Evolutionary conservation across 345 rosid genomes (phyloP).

Genomic region (Brassica nigra): DNA sequence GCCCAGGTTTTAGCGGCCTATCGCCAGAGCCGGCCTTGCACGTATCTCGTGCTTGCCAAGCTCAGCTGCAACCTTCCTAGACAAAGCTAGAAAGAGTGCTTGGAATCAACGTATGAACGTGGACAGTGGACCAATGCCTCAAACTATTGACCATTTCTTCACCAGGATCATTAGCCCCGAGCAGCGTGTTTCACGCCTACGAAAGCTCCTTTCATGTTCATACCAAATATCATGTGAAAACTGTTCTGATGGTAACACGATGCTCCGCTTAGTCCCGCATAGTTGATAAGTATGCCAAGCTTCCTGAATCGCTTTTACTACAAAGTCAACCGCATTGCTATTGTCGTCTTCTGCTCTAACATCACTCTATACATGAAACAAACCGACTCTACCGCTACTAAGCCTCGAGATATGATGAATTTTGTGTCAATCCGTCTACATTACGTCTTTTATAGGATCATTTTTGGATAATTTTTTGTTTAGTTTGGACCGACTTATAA

Average conservation of each 20-base stretch:
- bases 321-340: slow-evolving; percentile 61
- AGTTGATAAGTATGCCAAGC: slow-evolving; percentile 77
- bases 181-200: slow-evolving; percentile 92
- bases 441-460: not conserved
- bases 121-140: slow-evolving; percentile 69
- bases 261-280: slow-evolving; percentile 67
- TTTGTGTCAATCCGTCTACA: not conserved
- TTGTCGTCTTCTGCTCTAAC: slow-evolving; percentile 72
- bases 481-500: not conserved
- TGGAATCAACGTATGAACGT: slow-evolving; percentile 70
- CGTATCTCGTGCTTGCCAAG: slow-evolving; percentile 88
- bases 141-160: slow-evolving; percentile 61
- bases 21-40: slow-evolving; percentile 60
- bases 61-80: slow-evolving; percentile 81
- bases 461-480: not conserved
- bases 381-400: not conserved
- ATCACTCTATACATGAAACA: slow-evolving; percentile 75
- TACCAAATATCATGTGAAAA: slow-evolving; percentile 62
- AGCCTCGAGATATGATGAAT: not conserved
- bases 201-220: slow-evolving; percentile 84
- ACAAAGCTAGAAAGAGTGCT: slow-evolving; percentile 82
- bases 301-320: slow-evolving; percentile 56
- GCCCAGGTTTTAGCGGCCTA: not conserved
- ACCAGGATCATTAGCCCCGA: slow-evolving; percentile 66
- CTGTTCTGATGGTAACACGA: slow-evolving; percentile 56